Evolutionary conservation across 176 grass and related monocot species (phyloP), one percentile per base, ranked within the genome.

Genomic region (Aegilops sharonensis): DNA sequence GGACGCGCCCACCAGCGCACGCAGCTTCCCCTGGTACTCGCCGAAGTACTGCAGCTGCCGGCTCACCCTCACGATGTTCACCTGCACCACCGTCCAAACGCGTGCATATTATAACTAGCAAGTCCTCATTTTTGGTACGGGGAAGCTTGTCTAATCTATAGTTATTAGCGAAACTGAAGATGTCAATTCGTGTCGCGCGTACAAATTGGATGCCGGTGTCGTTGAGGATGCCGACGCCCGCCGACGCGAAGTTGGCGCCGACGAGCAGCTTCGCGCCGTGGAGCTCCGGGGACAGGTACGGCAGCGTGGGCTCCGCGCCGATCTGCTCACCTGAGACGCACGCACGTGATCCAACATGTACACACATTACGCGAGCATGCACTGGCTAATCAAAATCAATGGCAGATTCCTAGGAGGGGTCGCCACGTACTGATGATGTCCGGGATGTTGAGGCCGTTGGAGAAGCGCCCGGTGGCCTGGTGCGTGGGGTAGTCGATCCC

Each of bases 191-290:
- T 27, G 25, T 1, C 11, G 3, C 39, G 30, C 90, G 57, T 78
- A 95, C 96, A 21, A 98, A 98, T 80, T 98, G 96, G 61, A 95
- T 87, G 42, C 96, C 96, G 1, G 96, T 98, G 86, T 98, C 96
- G 52, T 98, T 95, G 71, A 98, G 96, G 71, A 98, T 98, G 59
- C 96, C 96, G 34, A 95, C 86, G 61, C 96, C 96, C 5, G 96
- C 96, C 0, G 96, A 98, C 52, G 96, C 96, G 78, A 98, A 98
- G 85, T 98, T 98, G 21, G 96, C 96, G 75, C 96, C 96, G 0
- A 95, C 86, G 18, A 98, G 86, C 17, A 98, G 93, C 81, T 93
- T 94, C 39, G 89, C n/a, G 6, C 88, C 93, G 11, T 52, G 88
- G n/a, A 92, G 93, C 13, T 90, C 29, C 0, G 96, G 96, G 88